Evolutionary conservation across 345 rosid species (phyloP), one percentile per base, ranked within the genome.

Genomic region (Acer campestre): DNA sequence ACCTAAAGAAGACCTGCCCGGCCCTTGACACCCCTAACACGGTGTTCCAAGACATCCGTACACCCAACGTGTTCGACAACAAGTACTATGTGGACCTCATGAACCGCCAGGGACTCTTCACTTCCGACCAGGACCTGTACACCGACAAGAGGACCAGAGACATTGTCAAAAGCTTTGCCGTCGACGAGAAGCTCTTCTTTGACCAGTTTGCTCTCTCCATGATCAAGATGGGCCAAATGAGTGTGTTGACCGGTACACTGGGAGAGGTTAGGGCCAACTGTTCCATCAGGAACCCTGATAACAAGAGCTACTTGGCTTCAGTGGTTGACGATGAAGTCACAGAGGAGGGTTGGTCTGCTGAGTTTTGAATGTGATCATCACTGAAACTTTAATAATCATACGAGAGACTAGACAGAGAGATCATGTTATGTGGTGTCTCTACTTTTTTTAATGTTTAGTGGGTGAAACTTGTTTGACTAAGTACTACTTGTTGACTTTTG

Each of bases 71-170:
- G 22, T 93, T 95, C 67, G 99, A 95, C 80, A 95, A 93, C 87
- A 90, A 92, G 86, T 95, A 93, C 81, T 92, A 81, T 20, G 91
- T 93, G 0, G 83, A 95, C 73, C 86, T 95, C 73, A 84, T 89
- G 95, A 92, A 92, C 82, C 88, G 97, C 23, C 89, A 92, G 78
- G 99, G 97, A 1, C 73, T 93, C 44, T 90, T 95, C 80, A 90
- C 94, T 1, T 95, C 98, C 0, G 99, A 93, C 86, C 99, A 95
- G 53, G 98, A 93, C 42, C 53, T 95, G 71, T 95, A 89, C 85
- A 78, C 81, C 8, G 85, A 95, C 56, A 61, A 46, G 27, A 80
- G 86, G 76, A 95, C 98, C 2, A 86, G 84, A 81, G 84, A 71
- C 31, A 87, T 92, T 2, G 98, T 93, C 10, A 84, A 73, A 1